A percentile compares a stretch with the other conserved stretches of the same genome.
phyloP scores from a whole-genome alignment of 441 rosid species.

The Arabidopsis hybrid region DNA sequence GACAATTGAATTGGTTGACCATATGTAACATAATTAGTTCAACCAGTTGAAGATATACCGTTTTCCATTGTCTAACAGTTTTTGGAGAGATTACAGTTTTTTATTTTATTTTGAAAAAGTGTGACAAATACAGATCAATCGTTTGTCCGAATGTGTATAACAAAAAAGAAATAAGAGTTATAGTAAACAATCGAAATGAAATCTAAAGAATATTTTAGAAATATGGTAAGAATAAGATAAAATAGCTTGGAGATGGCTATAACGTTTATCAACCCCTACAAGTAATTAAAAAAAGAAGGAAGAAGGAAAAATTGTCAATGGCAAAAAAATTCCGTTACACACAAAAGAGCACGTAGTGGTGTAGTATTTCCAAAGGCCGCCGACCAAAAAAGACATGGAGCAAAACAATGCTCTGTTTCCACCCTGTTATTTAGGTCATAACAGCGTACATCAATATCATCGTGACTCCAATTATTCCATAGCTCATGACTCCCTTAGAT shows the following conservation, averaged over 20 bases:
- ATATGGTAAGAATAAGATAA: too few relatives aligned
- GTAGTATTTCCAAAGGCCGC: constrained; percentile 1
- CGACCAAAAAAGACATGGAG: constrained; percentile 20
- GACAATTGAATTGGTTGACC: neutral
- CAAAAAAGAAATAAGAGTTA: too few relatives aligned
- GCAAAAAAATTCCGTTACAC: neutral
- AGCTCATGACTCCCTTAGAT: constrained; percentile 43
- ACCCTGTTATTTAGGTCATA: constrained; percentile 51
- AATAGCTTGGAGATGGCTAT: neutral
- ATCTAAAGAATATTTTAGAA: too few relatives aligned
- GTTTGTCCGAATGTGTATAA: too few relatives aligned
- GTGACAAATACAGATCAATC: too few relatives aligned
- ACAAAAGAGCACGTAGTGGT: neutral
- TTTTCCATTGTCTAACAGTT: neutral
- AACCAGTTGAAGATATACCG: neutral
- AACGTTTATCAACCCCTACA: neutral
- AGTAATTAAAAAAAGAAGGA: neutral
- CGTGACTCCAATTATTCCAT: constrained; percentile 44
- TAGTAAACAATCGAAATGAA: too few relatives aligned
- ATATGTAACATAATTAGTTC: neutral
- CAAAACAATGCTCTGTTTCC: constrained; percentile 58
- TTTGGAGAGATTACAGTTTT: neutral
- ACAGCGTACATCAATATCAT: constrained; percentile 38
- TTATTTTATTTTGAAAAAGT: too few relatives aligned
- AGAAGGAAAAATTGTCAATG: neutral